Evolutionary conservation across 2,329 filamentous ascomycete species (phyloP), one percentile per base, ranked within the genome.

Genomic region (Colletotrichum sp.): DNA sequence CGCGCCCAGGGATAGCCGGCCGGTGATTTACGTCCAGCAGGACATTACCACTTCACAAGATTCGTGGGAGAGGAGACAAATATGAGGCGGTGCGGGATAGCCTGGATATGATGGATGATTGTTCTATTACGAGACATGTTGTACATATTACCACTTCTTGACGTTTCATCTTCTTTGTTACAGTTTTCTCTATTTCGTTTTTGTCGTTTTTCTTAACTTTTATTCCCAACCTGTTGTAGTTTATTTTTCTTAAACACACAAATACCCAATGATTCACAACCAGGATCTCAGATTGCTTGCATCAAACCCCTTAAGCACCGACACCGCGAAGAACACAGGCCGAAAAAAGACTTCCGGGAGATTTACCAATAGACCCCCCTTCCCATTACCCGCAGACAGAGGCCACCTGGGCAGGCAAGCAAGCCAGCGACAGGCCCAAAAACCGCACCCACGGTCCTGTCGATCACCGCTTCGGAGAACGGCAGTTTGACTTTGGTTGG

Each of bases 1-100:
- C n/a, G n/a, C 64, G 2, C 69, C 69, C 28, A 61, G 43, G 9
- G 57, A 48, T 8, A 73, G 63, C 73, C 26, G 43, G 69, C 70
- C 69, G 6, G 73, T 48, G 24, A 75, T 75, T 57, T 75, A 75
- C 28, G 73, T 75, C 26, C 73, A 75, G 30, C 69, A 75, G 64
- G 57, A 75, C 32, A 73, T 75, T 16, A 64, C 32, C 16, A 64
- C 57, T 13, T 75, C 73, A n/a, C 55, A 73, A 18, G 69, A 68
- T 21, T 63, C 69, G 21, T 48, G 43, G 43, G 59, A 48, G n/a
- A 30, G 72, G 18, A 55, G 39, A 12, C 61, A 57, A 36, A 12
- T 24, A 43, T 61, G 34, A 65, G 13, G 8, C 18, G 0, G 39
- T 48, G 39, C 18, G 18, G n/a, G 18, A 7, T 28, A 60, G 21